Evolutionary conservation across 306 rosid species (phyloP), one percentile per base, ranked within the genome.

Genomic region (Bauhinia variegata): DNA sequence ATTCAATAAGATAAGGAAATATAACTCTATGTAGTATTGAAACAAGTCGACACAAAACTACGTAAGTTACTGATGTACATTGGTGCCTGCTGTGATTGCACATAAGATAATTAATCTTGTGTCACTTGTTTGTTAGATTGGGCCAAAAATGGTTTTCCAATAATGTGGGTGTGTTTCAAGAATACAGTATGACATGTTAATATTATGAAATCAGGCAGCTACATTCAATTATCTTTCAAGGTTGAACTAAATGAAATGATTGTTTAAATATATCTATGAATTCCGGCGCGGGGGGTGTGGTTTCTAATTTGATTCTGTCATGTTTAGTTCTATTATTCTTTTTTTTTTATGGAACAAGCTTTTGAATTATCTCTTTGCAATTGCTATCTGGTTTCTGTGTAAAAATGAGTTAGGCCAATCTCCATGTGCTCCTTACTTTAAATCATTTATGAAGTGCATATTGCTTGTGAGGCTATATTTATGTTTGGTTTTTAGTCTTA

Each of bases 401-500:
- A 44, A 19, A 19, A 42, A 34, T 30, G n/a, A 13, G 56, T 51
- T 16, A 11, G 18, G 65, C 43, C 32, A 60, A 46, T 63, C 44
- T 36, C 31, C 15, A n/a, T 46, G 15, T 30, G 38, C 62, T 67
- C 39, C 53, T 65, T 63, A 38, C 0, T 2, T 60, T 49, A 33
- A 65, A 23, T 56, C 28, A 54, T 50, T 30, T 57, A 49, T 66
- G 53, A 28, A 52, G 47, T 55, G 54, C 67, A 39, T 71, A 53
- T 59, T 67, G 52, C 54, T 68, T 70, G 58, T 15, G 41, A 47
- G n/a, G n/a, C n/a, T n/a, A n/a, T n/a, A n/a, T n/a, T n/a, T n/a
- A n/a, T 67, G 44, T 58, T 72, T 60, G 62, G 60, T 64, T 60
- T 53, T 39, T 49, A 11, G 44, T 33, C 79, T 80, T 65, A 68